These are phyloP conservation scores for Gracilaria vermiculophylla DNA, from an alignment of 23 red algal genomes.

Conservation along the genomic window DNA sequence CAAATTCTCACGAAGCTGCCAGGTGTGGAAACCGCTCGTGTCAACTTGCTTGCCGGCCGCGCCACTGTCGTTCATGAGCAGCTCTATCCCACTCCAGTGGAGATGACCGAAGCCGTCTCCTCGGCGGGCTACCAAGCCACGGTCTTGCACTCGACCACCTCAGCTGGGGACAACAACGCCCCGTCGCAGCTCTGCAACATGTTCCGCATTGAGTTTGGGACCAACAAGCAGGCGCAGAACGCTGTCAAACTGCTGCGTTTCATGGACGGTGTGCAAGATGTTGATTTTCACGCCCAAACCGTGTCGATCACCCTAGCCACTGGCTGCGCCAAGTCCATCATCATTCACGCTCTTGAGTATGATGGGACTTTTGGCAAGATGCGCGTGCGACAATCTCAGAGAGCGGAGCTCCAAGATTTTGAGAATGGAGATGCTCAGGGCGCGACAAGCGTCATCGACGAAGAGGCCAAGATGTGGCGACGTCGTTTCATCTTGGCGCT, in stretches of 20 bases:
- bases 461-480: conserved; percentile 59
- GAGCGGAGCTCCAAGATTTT: conserved; percentile 10
- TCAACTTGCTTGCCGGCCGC: conserved; percentile 73
- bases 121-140: conserved; percentile 43
- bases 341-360: conserved; percentile 39
- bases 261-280: conserved; percentile 12
- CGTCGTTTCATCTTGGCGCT: conserved; percentile 70
- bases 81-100: background rate
- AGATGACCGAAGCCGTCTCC: conserved; percentile 13
- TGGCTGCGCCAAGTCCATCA: conserved; percentile 28
- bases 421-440: conserved; percentile 30
- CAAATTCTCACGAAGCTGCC: conserved; percentile 6
- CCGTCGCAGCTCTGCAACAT: background rate
- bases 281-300: background rate
- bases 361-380: conserved; percentile 60
- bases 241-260: conserved; percentile 51
- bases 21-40: conserved; percentile 39
- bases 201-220: conserved; percentile 46
- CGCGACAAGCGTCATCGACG: conserved; percentile 61
- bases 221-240: conserved; percentile 44
- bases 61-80: conserved; percentile 47
- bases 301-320: background rate
- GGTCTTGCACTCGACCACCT: conserved; percentile 23
- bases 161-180: background rate
- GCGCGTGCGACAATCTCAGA: conserved; percentile 28